Conservation (phyloP, 2,329 filamentous ascomycete genomes). For the Fusarium foetens region DNA sequence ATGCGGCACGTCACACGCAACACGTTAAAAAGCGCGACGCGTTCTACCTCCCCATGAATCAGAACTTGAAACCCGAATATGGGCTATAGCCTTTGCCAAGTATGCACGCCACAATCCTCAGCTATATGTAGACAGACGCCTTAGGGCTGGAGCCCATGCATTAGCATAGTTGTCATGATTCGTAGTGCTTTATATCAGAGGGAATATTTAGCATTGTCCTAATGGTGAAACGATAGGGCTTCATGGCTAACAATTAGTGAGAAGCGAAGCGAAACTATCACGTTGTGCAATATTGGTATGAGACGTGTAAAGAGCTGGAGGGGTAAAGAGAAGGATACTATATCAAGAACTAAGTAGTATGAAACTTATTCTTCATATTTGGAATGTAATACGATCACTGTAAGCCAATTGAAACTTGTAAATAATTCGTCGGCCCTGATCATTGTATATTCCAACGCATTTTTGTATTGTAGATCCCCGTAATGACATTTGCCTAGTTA, state of each 20-base stretch:
- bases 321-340: not conserved
- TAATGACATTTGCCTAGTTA: not conserved
- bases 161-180: too few species aligned
- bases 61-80: not conserved
- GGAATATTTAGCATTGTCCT: not conserved
- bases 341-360: not conserved
- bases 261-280: not conserved
- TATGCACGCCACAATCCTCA: conserved; percentile 18
- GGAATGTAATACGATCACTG: not conserved
- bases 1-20: not conserved
- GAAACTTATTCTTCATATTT: not conserved
- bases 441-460: not conserved
- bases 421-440: not conserved
- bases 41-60: conserved; percentile 1
- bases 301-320: not conserved
- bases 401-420: not conserved
- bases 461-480: not conserved
- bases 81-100: not conserved
- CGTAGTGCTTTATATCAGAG: not conserved
- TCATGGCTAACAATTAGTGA: not conserved
- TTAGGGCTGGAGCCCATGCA: not conserved
- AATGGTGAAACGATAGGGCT: not conserved
- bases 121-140: not conserved
- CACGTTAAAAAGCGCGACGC: conserved; percentile 24
- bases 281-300: not conserved